These are phyloP conservation scores for Saprolegnia parasitica DNA, from an alignment of 352 stramenopile species.

Conservation along the genomic window DNA sequence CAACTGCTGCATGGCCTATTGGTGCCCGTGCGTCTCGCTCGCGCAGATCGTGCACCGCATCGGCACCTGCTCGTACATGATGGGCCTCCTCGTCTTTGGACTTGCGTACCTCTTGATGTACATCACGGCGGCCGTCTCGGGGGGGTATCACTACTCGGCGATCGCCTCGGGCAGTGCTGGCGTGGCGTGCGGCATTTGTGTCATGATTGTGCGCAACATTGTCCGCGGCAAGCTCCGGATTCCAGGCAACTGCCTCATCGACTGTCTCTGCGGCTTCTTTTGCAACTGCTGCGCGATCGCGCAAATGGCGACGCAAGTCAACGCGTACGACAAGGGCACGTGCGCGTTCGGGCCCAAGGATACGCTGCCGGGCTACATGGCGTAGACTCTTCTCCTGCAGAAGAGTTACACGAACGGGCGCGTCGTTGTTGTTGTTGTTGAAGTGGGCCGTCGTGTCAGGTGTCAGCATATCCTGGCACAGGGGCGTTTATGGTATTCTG, in stretches of 20 bases:
- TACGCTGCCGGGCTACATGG: conserved; percentile 38
- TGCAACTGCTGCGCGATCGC: conserved; percentile 38
- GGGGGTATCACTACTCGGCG: neutral
- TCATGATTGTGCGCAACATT: conserved; percentile 11
- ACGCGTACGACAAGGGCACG: conserved; percentile 40
- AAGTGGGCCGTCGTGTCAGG: no score
- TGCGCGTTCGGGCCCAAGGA: conserved; percentile 39
- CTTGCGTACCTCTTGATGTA: neutral
- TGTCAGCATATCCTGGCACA: no score
- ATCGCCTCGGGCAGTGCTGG: neutral
- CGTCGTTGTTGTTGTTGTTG: no score
- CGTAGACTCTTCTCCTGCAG: no score
- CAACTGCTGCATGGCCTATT: conserved; percentile 46
- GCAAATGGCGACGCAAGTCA: conserved; percentile 47
- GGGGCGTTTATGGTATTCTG: no score
- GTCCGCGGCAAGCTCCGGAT: conserved; percentile 31
- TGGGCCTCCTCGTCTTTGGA: conserved; percentile 28
- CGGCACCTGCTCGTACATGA: conserved; percentile 34
- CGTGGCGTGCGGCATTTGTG: conserved; percentile 13
- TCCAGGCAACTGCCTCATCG: conserved; percentile 13
- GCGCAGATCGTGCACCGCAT: conserved; percentile 40
- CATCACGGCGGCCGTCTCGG: no score
- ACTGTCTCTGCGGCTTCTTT: conserved; percentile 19
- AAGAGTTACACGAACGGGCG: no score
- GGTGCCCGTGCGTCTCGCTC: conserved; percentile 40